Evolutionary conservation across 306 rosid species (phyloP), one percentile per base, ranked within the genome.

Genomic region (Hippophae rhamnoides): DNA sequence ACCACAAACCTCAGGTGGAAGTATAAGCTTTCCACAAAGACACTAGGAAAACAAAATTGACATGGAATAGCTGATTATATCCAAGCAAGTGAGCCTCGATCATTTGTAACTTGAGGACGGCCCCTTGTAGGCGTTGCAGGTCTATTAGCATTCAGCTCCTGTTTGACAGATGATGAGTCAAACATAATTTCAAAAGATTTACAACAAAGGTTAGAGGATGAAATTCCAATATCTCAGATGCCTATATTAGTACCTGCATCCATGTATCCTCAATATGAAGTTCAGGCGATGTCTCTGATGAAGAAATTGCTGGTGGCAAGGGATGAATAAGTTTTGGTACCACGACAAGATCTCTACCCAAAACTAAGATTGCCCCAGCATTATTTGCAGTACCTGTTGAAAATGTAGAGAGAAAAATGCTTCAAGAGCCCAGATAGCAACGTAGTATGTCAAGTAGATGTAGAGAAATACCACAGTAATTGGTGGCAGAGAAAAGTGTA

Each of bases 111-210:
- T 84, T 69, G 97, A 56, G 99, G 99, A 41, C 99, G 99, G 68
- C 99, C 99, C 80, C 99, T 86, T 43, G 99, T 93, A 72, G 99
- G 99, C 58, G 99, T 88, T 46, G 99, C 85, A 54, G 99, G 99
- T 71, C 99, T 78, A 68, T 93, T 93, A 54, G 99, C 99, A 77
- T 93, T 93, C 86, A 93, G 70, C 70, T 93, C 99, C 99, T 88
- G 84, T 18, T 47, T 41, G 62, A 54, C 40, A 47, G 63, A 13
- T 47, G 56, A 23, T 41, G 69, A 64, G 61, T 38, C 13, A 52
- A 62, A 67, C 7, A 41, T 38, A 49, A 65, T 56, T 75, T 54
- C 76, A 47, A 45, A 48, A 43, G 44, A 14, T 11, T n/a, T 43
- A 5, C 27, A 52, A 53, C 18, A 50, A 31, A 73, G 14, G 5